These are phyloP conservation scores for Corylus avellana DNA, from an alignment of 306 rosid species.

Conservation along the genomic window DNA sequence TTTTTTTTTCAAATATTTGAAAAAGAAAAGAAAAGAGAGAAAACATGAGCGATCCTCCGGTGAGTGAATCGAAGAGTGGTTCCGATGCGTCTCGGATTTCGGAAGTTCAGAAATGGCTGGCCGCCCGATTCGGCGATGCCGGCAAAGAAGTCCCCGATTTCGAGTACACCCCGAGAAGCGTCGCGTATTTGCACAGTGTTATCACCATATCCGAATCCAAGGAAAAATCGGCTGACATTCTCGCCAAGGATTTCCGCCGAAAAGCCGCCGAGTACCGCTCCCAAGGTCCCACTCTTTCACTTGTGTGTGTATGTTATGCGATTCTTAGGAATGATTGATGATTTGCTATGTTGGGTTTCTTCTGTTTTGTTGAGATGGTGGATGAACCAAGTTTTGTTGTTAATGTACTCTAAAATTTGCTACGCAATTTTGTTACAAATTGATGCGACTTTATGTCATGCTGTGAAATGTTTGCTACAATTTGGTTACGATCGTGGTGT, in stretches of 20 bases:
- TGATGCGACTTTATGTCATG: neutral
- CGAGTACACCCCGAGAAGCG: conserved; percentile 80
- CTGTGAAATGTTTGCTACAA: neutral
- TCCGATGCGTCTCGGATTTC: conserved; percentile 46
- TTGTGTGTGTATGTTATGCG: neutral
- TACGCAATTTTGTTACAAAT: neutral
- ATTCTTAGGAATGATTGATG: neutral
- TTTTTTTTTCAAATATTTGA: neutral
- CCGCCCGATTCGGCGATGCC: conserved; percentile 67
- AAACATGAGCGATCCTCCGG: conserved; percentile 18
- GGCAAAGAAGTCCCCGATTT: conserved; percentile 81
- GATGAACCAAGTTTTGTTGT: neutral
- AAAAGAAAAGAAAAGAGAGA: neutral
- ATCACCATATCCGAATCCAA: conserved; percentile 72
- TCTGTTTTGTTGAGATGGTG: neutral
- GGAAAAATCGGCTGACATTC: conserved; percentile 81
- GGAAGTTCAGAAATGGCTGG: conserved; percentile 78
- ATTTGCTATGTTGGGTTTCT: neutral
- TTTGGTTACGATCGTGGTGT: neutral
- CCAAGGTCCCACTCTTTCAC: conserved; percentile 51
- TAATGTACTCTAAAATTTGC: neutral
- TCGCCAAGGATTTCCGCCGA: conserved; percentile 79
- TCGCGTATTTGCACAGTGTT: conserved; percentile 71
- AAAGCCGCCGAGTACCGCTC: conserved; percentile 89
- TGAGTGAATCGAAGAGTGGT: conserved; percentile 29